phyloP scores from a whole-genome alignment of 2,329 filamentous ascomycete species.

The Beauveria australis region DNA sequence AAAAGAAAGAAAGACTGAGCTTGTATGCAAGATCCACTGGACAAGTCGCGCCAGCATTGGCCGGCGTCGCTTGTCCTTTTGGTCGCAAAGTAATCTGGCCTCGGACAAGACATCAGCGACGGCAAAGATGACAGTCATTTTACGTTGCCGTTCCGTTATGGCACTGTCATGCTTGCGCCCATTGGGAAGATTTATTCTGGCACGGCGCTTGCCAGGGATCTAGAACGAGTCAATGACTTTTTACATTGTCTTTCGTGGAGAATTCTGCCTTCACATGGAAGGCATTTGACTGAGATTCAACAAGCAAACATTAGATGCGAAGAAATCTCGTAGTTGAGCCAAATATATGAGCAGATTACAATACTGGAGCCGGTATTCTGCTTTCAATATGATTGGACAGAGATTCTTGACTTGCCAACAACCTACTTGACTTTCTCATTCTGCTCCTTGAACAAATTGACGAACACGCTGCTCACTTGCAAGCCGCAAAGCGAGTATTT shows the following conservation, averaged over 20 bases:
- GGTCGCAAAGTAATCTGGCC: too few relatives aligned
- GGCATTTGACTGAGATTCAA: not conserved
- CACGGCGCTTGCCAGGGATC: not conserved
- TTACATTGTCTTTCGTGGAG: not conserved
- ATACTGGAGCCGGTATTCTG: not conserved
- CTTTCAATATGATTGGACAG: too few relatives aligned
- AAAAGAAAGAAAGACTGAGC: too few relatives aligned
- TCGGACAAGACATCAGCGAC: too few relatives aligned
- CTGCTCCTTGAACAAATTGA: not conserved
- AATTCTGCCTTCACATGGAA: not conserved
- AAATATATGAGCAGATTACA: not conserved
- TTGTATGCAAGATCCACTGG: too few relatives aligned
- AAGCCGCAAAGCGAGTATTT: not conserved
- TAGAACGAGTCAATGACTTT: not conserved
- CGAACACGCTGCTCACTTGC: not conserved
- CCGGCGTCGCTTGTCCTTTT: too few relatives aligned
- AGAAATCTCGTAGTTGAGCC: too few relatives aligned
- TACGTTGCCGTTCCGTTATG: not conserved
- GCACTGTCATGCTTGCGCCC: not conserved
- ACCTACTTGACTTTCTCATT: not conserved
- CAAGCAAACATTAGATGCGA: not conserved
- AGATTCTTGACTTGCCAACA: not conserved
- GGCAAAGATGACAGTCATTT: not conserved
- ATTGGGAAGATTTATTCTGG: not conserved
- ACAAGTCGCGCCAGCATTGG: slow-evolving; percentile 12